Evolutionary conservation across 768 basidiomycete species (phyloP), one percentile per base, ranked within the genome.

Genomic region (Cubamyces lactineus): DNA sequence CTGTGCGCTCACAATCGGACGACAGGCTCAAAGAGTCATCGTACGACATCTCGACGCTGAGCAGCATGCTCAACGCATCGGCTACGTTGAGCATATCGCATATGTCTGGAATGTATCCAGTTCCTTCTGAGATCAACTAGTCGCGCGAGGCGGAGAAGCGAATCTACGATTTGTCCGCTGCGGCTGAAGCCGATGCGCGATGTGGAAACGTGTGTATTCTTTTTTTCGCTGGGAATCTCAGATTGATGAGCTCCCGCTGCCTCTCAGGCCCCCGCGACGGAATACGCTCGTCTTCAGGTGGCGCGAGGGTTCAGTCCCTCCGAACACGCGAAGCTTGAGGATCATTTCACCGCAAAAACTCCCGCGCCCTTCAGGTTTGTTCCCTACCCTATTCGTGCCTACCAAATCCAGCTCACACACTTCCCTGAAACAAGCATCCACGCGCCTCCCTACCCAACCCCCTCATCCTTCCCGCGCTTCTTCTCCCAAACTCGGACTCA

Each of bases 401-500:
- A 46, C 48, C 15, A 49, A 7, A 49, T 30, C 24, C 4, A 12
- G n/a, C 42, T 43, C 42, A 17, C 42, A 17, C 17, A 43, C 17
- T 17, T 23, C 1, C 24, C 23, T 12, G 3, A 28, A 21, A 16
- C 65, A 88, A 34, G 84, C 59, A 73, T 78, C 26, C 82, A 82
- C 70, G 73, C 79, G 4, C 72, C 78, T 8, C 72, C 80, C n/a
- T 89, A 83, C 67, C 86, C 87, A 8, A 71, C 87, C 17, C 83
- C 86, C 7, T 79, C 80, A 30, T 87, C 87, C 7, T 88, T 85
- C 69, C 86, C 87, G 6, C 66, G 70, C 4, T 77, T 84, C 50
- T 79, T 82, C 68, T 19, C 48, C 70, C 28, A 9, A 23, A 43
- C 40, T 15, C 19, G 40, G n/a, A 5, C 30, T n/a, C 34, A n/a